These are phyloP conservation scores for Yamagishiella unicocca DNA, from an alignment of 139 green algal genomes.

Conservation along the genomic window DNA sequence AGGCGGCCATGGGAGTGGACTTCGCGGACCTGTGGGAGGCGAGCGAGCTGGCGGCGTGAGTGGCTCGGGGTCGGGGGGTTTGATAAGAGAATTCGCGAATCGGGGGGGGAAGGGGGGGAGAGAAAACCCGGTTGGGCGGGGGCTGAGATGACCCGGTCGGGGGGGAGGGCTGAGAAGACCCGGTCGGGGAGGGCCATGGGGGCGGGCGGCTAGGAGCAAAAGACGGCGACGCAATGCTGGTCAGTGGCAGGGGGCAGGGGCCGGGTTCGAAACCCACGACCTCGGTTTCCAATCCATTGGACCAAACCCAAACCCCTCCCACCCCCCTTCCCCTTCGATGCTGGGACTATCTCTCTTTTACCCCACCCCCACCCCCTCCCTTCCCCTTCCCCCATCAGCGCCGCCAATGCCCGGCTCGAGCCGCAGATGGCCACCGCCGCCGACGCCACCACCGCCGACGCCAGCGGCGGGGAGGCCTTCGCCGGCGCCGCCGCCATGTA, in stretches of 20 bases:
- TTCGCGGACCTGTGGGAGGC: conserved; percentile 27
- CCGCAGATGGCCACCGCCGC: background rate
- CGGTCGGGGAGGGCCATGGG: background rate
- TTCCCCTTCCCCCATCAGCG: background rate
- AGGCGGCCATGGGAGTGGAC: conserved; percentile 20
- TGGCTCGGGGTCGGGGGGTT: background rate
- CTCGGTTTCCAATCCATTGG: too few relatives aligned
- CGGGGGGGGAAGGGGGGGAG: background rate
- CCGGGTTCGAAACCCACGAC: too few relatives aligned
- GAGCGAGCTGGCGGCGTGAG: conserved; percentile 12
- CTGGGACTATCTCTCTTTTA: background rate
- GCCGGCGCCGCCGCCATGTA: background rate
- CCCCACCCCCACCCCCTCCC: background rate
- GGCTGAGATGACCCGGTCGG: background rate
- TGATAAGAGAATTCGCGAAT: too few relatives aligned
- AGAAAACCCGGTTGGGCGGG: background rate
- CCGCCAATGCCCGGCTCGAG: background rate
- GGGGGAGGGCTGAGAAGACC: background rate
- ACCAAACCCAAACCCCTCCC: background rate
- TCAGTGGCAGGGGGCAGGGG: too few relatives aligned
- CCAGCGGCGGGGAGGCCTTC: background rate
- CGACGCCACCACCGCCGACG: background rate
- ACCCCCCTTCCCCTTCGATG: background rate
- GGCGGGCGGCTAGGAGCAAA: background rate
- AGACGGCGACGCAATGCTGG: too few relatives aligned